A percentile compares a stretch with the other conserved stretches of the same genome.
These are phyloP conservation scores for Candida michaelii DNA, from an alignment of 805 yeast genomes.

Conservation along the genomic window DNA sequence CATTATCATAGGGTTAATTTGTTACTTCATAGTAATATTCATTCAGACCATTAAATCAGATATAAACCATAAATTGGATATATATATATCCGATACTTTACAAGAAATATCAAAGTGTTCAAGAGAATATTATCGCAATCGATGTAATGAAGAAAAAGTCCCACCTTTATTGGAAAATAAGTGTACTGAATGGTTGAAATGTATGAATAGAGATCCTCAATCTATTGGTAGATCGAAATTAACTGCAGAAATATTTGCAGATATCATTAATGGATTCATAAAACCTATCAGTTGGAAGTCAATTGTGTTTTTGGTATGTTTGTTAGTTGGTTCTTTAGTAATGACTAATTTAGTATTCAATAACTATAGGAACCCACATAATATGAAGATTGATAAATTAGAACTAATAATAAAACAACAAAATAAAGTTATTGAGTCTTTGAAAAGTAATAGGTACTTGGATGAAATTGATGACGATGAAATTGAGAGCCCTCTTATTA, in stretches of 20 bases:
- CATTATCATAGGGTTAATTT: slow-evolving; percentile 47
- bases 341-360: slow-evolving; percentile 54
- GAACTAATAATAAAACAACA: slow-evolving; percentile 18
- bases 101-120: slow-evolving; percentile 70
- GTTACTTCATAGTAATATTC: slow-evolving; percentile 52
- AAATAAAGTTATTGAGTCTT: slow-evolving; percentile 9
- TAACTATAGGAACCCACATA: slow-evolving; percentile 22
- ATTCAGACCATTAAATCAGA: slow-evolving; percentile 62
- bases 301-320: slow-evolving; percentile 46
- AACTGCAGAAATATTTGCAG: slow-evolving; percentile 82
- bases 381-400: slow-evolving; percentile 14
- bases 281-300: slow-evolving; percentile 72
- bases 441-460: slow-evolving; percentile 2
- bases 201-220: slow-evolving; percentile 80
- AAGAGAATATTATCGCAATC: slow-evolving; percentile 65
- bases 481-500: slow-evolving; percentile 14
- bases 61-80: slow-evolving; percentile 67
- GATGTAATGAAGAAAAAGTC: slow-evolving; percentile 62
- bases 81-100: slow-evolving; percentile 56
- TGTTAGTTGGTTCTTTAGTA: slow-evolving; percentile 52
- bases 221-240: slow-evolving; percentile 65
- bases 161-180: slow-evolving; percentile 73
- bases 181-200: slow-evolving; percentile 75
- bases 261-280: slow-evolving; percentile 73
- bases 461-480: slow-evolving; percentile 9